phyloP scores from a whole-genome alignment of 2,329 filamentous ascomycete species.

The Hymenoscyphus fraxineus region DNA sequence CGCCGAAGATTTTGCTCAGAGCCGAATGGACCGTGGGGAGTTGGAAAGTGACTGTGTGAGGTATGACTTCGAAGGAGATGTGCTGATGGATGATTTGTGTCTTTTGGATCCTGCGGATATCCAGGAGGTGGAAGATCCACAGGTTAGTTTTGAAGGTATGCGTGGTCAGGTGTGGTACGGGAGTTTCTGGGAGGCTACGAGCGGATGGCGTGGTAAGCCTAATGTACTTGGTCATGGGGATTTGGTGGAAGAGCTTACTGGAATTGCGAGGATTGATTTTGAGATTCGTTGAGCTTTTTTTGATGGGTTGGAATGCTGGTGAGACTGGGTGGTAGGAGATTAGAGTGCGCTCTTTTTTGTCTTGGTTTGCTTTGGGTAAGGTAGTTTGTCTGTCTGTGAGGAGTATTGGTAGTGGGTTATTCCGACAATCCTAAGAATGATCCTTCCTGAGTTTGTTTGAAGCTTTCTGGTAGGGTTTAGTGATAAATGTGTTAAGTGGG shows the following conservation, averaged over 20 bases:
- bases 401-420: not conserved
- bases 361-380: not conserved
- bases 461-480: not conserved
- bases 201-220: not conserved
- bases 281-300: slow-evolving; percentile 31
- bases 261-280: slow-evolving; percentile 39
- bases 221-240: slow-evolving; percentile 18
- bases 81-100: slow-evolving; percentile 27
- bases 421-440: not conserved
- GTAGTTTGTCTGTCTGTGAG: not conserved
- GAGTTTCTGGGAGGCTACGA: not conserved
- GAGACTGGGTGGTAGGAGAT: not conserved
- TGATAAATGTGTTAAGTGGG: not conserved
- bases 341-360: not conserved
- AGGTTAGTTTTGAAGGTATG: slow-evolving; percentile 13
- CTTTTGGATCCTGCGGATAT: not conserved
- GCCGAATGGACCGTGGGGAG: slow-evolving; percentile 3
- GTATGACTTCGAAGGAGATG: slow-evolving; percentile 12
- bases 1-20: not conserved
- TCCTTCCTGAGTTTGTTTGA: not conserved
- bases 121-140: slow-evolving; percentile 6
- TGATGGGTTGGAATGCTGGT: not conserved
- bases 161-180: slow-evolving; percentile 7
- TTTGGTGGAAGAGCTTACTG: slow-evolving; percentile 37
- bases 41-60: not conserved